Conservation (phyloP, 306 rosid species). For the Trifolium pratense region DNA sequence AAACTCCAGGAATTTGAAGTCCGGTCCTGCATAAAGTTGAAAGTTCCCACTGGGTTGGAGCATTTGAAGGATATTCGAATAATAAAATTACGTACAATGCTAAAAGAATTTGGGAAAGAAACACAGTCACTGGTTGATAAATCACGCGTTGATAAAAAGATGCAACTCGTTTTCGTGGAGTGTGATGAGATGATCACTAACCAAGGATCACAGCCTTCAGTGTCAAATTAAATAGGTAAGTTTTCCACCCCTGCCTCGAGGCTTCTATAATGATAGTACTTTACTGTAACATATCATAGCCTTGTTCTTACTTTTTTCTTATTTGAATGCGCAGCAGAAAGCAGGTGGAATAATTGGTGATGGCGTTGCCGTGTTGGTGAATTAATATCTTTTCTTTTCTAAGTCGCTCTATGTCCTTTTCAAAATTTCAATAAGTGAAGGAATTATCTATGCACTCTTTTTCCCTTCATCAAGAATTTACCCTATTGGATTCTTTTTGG, state of each 20-base stretch:
- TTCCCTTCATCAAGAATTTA: no score
- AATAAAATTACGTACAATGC: constrained; percentile 43
- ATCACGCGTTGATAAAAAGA: no score
- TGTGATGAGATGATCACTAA: no score
- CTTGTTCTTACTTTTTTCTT: neutral
- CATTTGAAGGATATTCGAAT: constrained; percentile 35
- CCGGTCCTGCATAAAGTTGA: constrained; percentile 18
- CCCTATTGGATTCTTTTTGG: no score
- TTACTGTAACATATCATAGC: neutral
- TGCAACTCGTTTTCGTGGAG: no score
- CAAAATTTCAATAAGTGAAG: constrained; percentile 6
- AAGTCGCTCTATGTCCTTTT: no score
- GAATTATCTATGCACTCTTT: no score
- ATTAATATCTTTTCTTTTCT: neutral
- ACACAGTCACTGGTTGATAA: neutral
- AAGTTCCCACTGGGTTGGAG: constrained; percentile 25
- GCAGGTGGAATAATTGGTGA: neutral
- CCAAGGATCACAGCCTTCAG: no score
- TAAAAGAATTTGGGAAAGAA: neutral
- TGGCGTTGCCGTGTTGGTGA: neutral
- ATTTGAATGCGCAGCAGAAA: constrained; percentile 7
- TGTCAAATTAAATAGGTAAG: no score
- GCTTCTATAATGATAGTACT: constrained; percentile 23
- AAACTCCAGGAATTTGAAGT: constrained; percentile 46
- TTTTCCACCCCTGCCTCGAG: neutral